Conservation (phyloP, 306 rosid genomes). For the Fragaria nilgerrensis region DNA sequence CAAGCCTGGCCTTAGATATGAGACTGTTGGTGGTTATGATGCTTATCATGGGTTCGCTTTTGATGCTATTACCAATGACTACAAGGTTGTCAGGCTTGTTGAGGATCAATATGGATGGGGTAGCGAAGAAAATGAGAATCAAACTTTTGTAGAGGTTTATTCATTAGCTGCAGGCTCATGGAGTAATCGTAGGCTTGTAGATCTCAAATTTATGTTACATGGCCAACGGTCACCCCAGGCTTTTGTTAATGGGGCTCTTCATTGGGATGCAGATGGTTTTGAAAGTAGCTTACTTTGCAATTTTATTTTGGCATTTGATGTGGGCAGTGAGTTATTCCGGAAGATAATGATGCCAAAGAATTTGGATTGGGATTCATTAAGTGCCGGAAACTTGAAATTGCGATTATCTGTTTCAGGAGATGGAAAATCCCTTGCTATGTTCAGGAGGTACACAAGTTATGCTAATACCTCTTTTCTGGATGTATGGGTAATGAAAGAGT, state of each 20-base stretch:
- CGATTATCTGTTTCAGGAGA: neutral
- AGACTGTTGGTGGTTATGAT: neutral
- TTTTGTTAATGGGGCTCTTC: slow-evolving; percentile 4
- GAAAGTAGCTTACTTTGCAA: neutral
- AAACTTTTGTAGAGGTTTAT: neutral
- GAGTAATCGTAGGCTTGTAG: neutral
- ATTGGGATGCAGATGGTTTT: neutral
- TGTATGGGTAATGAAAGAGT: neutral
- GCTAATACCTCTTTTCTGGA: neutral
- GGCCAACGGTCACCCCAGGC: neutral
- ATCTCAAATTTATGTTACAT: neutral
- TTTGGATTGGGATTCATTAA: neutral
- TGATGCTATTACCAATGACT: neutral
- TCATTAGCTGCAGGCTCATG: neutral
- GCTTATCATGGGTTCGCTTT: neutral
- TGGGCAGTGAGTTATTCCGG: neutral
- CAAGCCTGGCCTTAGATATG: neutral
- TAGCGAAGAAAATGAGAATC: neutral
- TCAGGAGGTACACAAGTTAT: neutral
- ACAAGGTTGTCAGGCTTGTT: neutral
- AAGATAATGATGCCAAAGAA: neutral
- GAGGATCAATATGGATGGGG: neutral
- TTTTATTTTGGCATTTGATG: neutral
- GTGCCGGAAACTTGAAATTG: neutral
- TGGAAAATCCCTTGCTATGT: neutral